Conservation (phyloP, 2,329 filamentous ascomycete species). For the Calonectria hawksworthii region DNA sequence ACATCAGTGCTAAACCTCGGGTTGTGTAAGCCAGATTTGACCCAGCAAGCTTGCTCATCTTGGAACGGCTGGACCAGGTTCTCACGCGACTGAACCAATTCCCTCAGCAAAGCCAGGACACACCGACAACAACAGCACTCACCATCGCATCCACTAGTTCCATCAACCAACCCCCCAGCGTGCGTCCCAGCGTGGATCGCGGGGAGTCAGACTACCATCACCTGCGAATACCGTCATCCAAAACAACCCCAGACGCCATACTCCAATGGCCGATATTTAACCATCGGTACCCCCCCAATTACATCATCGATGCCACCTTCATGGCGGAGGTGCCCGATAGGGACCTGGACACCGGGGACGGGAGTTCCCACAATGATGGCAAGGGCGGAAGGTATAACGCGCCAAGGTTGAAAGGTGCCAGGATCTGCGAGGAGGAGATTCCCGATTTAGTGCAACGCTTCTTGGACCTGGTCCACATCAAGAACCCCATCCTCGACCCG, state of each 20-base stretch:
- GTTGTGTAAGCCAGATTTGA: conserved; percentile 17
- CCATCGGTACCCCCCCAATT: conserved; percentile 17
- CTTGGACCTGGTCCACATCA: conserved; percentile 43
- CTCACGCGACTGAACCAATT: conserved; percentile 17
- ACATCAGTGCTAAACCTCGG: not conserved
- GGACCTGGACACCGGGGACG: not conserved
- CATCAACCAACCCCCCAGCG: not conserved
- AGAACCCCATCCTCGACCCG: conserved; percentile 44
- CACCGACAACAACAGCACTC: not conserved
- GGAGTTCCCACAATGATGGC: not conserved
- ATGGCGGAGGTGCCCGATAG: conserved; percentile 2
- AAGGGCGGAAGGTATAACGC: not conserved
- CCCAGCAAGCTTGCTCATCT: conserved; percentile 26
- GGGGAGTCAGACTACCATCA: conserved; percentile 11
- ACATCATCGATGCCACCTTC: conserved; percentile 26
- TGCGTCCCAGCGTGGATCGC: not conserved
- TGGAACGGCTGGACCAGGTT: conserved; percentile 27
- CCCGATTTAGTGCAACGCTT: conserved; percentile 42
- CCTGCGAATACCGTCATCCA: conserved; percentile 23
- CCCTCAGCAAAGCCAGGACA: not conserved
- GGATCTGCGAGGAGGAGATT: conserved; percentile 41
- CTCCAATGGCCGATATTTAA: conserved; percentile 27
- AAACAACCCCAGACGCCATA: conserved; percentile 13
- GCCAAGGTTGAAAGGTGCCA: not conserved
- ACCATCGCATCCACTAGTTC: not conserved